These are phyloP conservation scores for Saccharomyces pastorianus DNA, from an alignment of 1,139 yeast species.

Conservation along the genomic window DNA sequence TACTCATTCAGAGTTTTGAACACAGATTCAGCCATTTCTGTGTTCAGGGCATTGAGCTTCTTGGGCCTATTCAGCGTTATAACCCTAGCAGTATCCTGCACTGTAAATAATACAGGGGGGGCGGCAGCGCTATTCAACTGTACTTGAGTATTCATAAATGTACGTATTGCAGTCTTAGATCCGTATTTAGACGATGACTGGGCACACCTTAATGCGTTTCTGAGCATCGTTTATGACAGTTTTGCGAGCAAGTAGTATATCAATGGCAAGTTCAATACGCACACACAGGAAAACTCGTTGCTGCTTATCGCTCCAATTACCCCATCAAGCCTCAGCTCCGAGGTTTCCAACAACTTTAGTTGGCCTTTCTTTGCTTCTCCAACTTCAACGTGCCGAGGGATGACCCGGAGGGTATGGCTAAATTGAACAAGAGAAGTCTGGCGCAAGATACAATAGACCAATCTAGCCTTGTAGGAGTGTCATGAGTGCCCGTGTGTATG, in stretches of 20 bases:
- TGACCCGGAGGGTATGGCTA: background rate
- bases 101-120: constrained; percentile 16
- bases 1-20: constrained; percentile 71
- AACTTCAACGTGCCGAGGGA: background rate
- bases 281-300: background rate
- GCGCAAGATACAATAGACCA: background rate
- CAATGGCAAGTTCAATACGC: background rate
- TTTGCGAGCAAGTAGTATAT: background rate
- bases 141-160: background rate
- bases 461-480: too few relatives aligned
- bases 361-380: background rate
- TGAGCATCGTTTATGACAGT: background rate
- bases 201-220: background rate
- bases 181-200: background rate
- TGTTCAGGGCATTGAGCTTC: constrained; percentile 78
- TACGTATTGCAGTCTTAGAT: background rate
- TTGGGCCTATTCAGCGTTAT: constrained; percentile 71
- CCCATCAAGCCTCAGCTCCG: background rate
- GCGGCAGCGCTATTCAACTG: background rate
- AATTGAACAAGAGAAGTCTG: background rate
- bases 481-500: too few relatives aligned
- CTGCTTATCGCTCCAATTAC: background rate
- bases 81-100: constrained; percentile 50
- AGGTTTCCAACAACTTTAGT: background rate
- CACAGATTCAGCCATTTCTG: constrained; percentile 69